Evolutionary conservation across 768 basidiomycete species (phyloP), one percentile per base, ranked within the genome.

Genomic region (Tulasnella sp.): DNA sequence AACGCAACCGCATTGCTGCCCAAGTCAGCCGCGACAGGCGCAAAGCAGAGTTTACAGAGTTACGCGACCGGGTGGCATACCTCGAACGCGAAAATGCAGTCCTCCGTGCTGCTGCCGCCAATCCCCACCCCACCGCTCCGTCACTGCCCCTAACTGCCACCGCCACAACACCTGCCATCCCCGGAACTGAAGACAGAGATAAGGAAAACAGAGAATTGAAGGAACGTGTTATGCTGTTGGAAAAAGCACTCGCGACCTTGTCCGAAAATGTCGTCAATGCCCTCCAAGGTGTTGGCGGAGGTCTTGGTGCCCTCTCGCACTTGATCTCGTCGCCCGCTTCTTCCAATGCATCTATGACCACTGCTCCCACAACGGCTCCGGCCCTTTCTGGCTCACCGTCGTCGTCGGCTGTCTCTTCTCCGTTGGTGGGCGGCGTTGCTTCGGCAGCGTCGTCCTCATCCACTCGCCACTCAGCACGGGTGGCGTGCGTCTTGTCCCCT

Each of bases 381-480:
- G 60, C 59, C 21, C 49, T 62, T 62, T 5, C 63, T 61, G 35
- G 56, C 67, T 46, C 63, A 59, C 68, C 62, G 65, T 73, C 64
- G 60, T 69, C 60, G 66, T 59, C 69, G 3, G 50, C 12, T 66
- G 70, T 40, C 67, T 70, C 52, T 60, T 67, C 54, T 59, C 68
- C 57, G 65, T 72, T 63, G 67, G 21, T 65, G 14, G 41, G 23
- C n/a, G n/a, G n/a, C n/a, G n/a, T n/a, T 29, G 52, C 70, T 23
- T 66, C 71, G 21, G 65, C 43, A 57, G 37, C 69, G 70, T 60
- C 68, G 43, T 58, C 69, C 68, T 75, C 82, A 68, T 71, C 84
- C 82, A 85, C 88, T 91, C 81, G 88, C 88, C 88, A 91, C 83
- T 83, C 85, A 84, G 88, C 88, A 91, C 88, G 88, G 88, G 84